phyloP scores from a whole-genome alignment of 2,329 filamentous ascomycete genomes.

The Corynespora cassiicola region DNA sequence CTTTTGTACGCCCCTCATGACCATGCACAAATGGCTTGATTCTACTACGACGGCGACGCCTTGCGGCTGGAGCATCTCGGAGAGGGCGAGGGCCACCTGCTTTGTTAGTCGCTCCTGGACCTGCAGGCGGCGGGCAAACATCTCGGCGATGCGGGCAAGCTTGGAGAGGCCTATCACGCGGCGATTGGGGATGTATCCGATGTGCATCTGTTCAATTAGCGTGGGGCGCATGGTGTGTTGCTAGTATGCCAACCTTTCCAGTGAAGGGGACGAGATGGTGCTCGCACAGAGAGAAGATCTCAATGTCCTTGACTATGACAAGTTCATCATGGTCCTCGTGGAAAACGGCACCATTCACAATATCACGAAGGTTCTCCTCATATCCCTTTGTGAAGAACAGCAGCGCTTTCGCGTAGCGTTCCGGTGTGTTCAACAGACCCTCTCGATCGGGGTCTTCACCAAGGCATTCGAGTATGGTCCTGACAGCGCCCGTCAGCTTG shows the following conservation, averaged over 20 bases:
- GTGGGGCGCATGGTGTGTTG: not conserved
- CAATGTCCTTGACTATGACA: conserved; percentile 97
- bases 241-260: conserved; percentile 73
- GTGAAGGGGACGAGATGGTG: conserved; percentile 97
- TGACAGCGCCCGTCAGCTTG: conserved; percentile 68
- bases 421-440: conserved; percentile 71
- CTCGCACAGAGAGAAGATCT: conserved; percentile 93
- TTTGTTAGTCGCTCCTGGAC: conserved; percentile 97
- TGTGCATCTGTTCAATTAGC: conserved; percentile 78
- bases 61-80: conserved; percentile 89
- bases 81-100: conserved; percentile 92
- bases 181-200: conserved; percentile 92
- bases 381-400: conserved; percentile 97
- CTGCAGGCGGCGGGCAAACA: conserved; percentile 92
- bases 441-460: conserved; percentile 71
- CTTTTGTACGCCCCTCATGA: conserved; percentile 98
- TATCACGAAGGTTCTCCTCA: conserved; percentile 88
- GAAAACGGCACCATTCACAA: conserved; percentile 94
- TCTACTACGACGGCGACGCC: conserved; percentile 98
- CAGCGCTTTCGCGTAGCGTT: conserved; percentile 93
- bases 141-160: conserved; percentile 91
- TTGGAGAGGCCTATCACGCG: conserved; percentile 96
- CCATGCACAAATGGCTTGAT: conserved; percentile 96
- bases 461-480: conserved; percentile 70
- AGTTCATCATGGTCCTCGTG: conserved; percentile 96